phyloP scores from a whole-genome alignment of 2,329 filamentous ascomycete genomes.

The Venturia aucupariae region DNA sequence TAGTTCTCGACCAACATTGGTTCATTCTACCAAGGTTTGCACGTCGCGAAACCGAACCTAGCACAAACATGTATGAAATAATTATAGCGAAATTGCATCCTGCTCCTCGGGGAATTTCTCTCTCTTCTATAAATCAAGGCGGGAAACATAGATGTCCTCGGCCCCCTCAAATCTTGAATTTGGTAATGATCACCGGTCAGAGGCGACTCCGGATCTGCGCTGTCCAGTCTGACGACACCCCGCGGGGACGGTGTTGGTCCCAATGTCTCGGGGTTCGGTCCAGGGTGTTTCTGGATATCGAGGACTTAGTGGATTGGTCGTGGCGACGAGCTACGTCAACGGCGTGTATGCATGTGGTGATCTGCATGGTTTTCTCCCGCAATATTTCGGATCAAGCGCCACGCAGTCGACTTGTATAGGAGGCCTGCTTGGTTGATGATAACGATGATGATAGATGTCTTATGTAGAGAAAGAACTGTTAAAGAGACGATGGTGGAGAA shows the following conservation, averaged over 20 bases:
- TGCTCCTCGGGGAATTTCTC: not conserved
- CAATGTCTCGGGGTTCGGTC: not conserved
- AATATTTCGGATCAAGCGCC: not conserved
- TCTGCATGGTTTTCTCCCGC: not conserved
- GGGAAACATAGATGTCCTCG: not conserved
- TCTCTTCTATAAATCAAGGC: not conserved
- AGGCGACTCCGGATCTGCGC: not conserved
- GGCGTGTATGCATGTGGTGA: not conserved
- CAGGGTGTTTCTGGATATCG: conserved; percentile 1
- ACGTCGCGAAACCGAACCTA: not conserved
- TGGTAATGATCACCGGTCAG: not conserved
- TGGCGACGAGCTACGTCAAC: not conserved
- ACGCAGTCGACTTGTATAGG: not conserved
- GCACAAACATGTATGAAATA: not conserved
- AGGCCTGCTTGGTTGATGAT: not conserved
- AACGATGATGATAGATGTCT: not conserved
- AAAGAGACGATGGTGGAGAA: not conserved
- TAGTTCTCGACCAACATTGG: not conserved
- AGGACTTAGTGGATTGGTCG: not conserved
- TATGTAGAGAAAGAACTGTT: not conserved
- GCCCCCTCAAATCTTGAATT: not conserved
- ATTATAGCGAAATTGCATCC: not conserved
- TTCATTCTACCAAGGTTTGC: not conserved
- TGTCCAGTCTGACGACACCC: not conserved
- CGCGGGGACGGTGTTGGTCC: not conserved